phyloP scores from a whole-genome alignment of 352 stramenopile species.

The Phytophthora boehmeriae region DNA sequence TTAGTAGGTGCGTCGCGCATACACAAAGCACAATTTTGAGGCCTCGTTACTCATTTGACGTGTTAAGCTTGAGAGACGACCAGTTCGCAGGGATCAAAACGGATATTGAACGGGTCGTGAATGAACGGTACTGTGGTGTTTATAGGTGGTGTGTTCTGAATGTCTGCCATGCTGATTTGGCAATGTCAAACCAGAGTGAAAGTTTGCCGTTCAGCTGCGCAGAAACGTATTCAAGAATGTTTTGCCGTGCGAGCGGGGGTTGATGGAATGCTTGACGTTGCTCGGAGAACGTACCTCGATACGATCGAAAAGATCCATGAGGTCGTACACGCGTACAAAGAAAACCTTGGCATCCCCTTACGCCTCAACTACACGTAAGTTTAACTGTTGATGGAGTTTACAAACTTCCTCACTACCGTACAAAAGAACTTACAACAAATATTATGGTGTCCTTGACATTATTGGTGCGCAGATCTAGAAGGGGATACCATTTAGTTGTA shows the following conservation, averaged over 20 bases:
- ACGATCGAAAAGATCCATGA: constrained; percentile 87
- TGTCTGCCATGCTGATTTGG: neutral
- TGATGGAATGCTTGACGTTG: constrained; percentile 87
- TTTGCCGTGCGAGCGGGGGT: constrained; percentile 83
- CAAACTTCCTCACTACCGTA: neutral
- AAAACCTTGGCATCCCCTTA: constrained; percentile 64
- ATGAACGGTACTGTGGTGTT: constrained; percentile 53
- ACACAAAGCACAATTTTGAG: neutral
- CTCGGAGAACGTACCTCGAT: constrained; percentile 78
- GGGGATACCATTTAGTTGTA: constrained; percentile 78
- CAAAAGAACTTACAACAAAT: neutral
- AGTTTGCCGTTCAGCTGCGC: constrained; percentile 62
- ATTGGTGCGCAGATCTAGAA: constrained; percentile 37
- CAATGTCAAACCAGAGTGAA: constrained; percentile 46
- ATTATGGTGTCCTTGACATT: constrained; percentile 5
- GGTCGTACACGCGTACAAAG: constrained; percentile 75
- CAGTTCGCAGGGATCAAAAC: constrained; percentile 55
- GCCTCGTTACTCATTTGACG: constrained; percentile 15
- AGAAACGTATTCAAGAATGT: constrained; percentile 88
- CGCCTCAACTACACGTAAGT: constrained; percentile 83
- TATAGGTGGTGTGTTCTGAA: neutral
- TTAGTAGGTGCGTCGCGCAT: constrained; percentile 45
- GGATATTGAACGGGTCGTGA: constrained; percentile 79
- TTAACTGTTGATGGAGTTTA: neutral
- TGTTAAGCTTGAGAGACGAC: constrained; percentile 54